Percentiles rank a stretch among this genome's conserved stretches.
Evolutionary conservation across 192 early-diverging fungal genomes (phyloP).

Genomic region (Coemansia javaensis): DNA sequence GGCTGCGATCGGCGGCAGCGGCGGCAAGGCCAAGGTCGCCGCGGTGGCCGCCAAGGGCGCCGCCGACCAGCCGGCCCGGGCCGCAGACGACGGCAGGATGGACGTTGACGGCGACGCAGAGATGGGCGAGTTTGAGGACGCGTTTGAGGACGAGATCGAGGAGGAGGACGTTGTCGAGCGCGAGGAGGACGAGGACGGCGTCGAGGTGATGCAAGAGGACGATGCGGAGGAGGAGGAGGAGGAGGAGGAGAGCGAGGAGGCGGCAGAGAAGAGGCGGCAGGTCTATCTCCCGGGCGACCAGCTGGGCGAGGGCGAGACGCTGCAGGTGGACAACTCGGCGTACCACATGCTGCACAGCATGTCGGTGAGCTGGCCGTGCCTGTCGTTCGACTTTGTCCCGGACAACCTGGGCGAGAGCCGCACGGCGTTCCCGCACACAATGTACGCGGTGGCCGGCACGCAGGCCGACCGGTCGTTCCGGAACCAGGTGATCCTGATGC

Average conservation of each 20-base stretch:
- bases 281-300: slow-evolving; percentile 90
- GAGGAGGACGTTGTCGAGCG: slow-evolving; percentile 60
- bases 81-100: slow-evolving; percentile 17
- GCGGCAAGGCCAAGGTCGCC: slow-evolving; percentile 24
- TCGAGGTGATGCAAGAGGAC: slow-evolving; percentile 38
- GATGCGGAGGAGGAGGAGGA: slow-evolving; percentile 41
- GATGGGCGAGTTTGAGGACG: slow-evolving; percentile 77
- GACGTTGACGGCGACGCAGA: slow-evolving; percentile 41
- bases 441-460: slow-evolving; percentile 91
- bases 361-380: slow-evolving; percentile 91
- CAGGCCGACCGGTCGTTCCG: slow-evolving; percentile 77
- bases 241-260: slow-evolving; percentile 58
- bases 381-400: slow-evolving; percentile 91
- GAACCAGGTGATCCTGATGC: slow-evolving; percentile 93
- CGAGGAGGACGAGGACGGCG: slow-evolving; percentile 61
- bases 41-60: slow-evolving; percentile 13
- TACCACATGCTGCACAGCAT: slow-evolving; percentile 97
- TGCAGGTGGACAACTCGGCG: slow-evolving; percentile 89
- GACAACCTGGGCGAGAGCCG: slow-evolving; percentile 79
- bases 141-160: slow-evolving; percentile 86
- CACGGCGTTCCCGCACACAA: slow-evolving; percentile 82
- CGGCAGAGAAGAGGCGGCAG: slow-evolving; percentile 55
- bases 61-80: slow-evolving; percentile 18
- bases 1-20: slow-evolving; percentile 9
- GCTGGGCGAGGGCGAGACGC: slow-evolving; percentile 78